These are phyloP conservation scores for Colletotrichum ledebouriae DNA, from an alignment of 2,329 filamentous ascomycete genomes.

Conservation along the genomic window DNA sequence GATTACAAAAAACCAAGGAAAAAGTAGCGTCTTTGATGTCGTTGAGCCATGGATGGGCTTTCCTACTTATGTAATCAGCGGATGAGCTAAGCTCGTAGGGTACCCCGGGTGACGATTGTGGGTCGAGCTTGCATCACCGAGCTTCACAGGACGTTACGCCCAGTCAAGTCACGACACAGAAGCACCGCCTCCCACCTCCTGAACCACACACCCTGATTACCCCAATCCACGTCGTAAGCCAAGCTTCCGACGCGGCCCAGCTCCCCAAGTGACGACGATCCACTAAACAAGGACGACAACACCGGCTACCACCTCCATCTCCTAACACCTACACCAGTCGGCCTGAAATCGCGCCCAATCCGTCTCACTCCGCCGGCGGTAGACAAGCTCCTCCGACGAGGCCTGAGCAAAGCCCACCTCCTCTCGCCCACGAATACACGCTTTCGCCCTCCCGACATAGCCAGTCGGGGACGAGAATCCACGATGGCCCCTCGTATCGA, in stretches of 20 bases:
- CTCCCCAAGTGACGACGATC: constrained; percentile 27
- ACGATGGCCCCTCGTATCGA: constrained; percentile 73
- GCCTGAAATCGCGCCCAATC: not conserved
- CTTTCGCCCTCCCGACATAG: constrained; percentile 2
- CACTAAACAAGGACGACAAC: constrained; percentile 28
- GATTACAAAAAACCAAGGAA: not conserved
- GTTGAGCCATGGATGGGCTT: constrained; percentile 4
- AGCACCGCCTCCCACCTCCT: constrained; percentile 37
- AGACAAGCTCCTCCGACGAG: not conserved
- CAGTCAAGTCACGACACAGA: constrained; percentile 7
- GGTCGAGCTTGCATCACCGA: constrained; percentile 37
- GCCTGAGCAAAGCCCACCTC: constrained; percentile 1
- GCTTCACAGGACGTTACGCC: constrained; percentile 34
- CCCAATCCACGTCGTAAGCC: constrained; percentile 37
- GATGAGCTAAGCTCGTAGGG: constrained; percentile 34
- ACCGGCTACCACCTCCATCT: constrained; percentile 3
- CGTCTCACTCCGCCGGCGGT: not conserved
- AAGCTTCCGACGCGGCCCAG: constrained; percentile 28
- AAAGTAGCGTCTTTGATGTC: constrained; percentile 1
- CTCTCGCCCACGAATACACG: constrained; percentile 2
- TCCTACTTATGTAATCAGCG: constrained; percentile 20
- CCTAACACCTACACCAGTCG: not conserved
- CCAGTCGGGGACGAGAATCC: constrained; percentile 22
- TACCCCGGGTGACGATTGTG: constrained; percentile 11
- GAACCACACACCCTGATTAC: constrained; percentile 13